Percentiles rank a stretch among this genome's conserved stretches.
Evolutionary conservation across 805 yeast genomes (phyloP).

Genomic region (Kazachstania viticola): DNA sequence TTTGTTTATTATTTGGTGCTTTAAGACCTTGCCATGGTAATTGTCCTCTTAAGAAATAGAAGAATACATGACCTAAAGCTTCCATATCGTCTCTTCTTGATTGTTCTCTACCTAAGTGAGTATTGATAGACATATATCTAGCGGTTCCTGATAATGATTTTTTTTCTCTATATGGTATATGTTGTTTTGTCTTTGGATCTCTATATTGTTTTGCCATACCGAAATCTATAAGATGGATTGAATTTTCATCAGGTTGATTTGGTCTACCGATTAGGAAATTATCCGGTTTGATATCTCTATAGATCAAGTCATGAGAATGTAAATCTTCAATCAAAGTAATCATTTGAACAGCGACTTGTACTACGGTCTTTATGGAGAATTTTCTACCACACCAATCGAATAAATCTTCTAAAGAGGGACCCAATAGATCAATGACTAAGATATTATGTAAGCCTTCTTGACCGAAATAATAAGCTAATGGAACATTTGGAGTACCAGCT

Average conservation of each 20-base stretch:
- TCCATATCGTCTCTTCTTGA: slow-evolving; percentile 93
- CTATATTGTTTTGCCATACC: slow-evolving; percentile 98
- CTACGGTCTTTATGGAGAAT: slow-evolving; percentile 80
- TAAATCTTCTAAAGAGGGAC: slow-evolving; percentile 91
- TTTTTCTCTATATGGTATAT: slow-evolving; percentile 93
- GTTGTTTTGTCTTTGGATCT: slow-evolving; percentile 91
- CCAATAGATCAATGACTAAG: slow-evolving; percentile 84
- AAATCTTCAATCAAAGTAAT: slow-evolving; percentile 73
- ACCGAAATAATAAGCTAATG: slow-evolving; percentile 92
- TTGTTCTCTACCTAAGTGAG: slow-evolving; percentile 95
- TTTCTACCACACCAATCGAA: slow-evolving; percentile 98
- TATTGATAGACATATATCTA: slow-evolving; percentile 95
- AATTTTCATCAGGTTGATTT: slow-evolving; percentile 71
- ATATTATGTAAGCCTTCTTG: slow-evolving; percentile 97
- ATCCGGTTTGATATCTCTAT: slow-evolving; percentile 96
- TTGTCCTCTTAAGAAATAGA: slow-evolving; percentile 87
- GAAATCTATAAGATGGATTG: slow-evolving; percentile 84
- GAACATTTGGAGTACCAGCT: slow-evolving; percentile 79
- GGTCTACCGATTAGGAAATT: slow-evolving; percentile 92
- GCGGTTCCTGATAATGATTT: slow-evolving; percentile 96
- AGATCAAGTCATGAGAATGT: slow-evolving; percentile 83
- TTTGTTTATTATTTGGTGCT: slow-evolving; percentile 95
- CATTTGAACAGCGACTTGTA: slow-evolving; percentile 93
- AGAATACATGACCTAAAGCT: slow-evolving; percentile 91
- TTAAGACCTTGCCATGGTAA: slow-evolving; percentile 98